Conservation (phyloP, 768 basidiomycete species). For the Mycena rebaudengoi region DNA sequence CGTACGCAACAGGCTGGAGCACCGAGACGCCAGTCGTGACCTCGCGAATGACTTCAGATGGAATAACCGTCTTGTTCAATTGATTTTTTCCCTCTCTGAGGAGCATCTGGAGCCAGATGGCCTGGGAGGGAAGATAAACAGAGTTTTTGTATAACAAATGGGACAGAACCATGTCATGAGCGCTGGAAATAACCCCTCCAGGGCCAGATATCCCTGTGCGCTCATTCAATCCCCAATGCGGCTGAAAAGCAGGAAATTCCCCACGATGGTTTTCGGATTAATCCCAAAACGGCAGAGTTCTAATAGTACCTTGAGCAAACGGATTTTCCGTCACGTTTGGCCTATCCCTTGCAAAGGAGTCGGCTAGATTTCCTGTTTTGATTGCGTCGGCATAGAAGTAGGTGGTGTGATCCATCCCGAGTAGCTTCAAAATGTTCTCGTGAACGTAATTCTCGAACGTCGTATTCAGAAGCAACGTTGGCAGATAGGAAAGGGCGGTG, state of each 20-base stretch:
- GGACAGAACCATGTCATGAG: conserved; percentile 34
- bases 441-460: conserved; percentile 36
- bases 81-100: conserved; percentile 34
- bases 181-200: conserved; percentile 40
- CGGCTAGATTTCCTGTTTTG: conserved; percentile 34
- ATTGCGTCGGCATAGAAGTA: conserved; percentile 37
- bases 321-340: conserved; percentile 29
- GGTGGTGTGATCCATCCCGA: conserved; percentile 37
- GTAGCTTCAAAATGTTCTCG: conserved; percentile 36
- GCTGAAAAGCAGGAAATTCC: background rate
- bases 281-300: conserved; percentile 31
- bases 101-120: conserved; percentile 40
- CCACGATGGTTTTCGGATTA: conserved; percentile 32
- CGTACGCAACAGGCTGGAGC: conserved; percentile 25
- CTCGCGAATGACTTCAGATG: conserved; percentile 30
- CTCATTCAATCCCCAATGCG: background rate
- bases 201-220: conserved; percentile 32
- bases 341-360: conserved; percentile 30
- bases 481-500: conserved; percentile 23
- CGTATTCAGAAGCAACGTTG: conserved; percentile 15
- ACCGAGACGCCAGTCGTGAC: conserved; percentile 35
- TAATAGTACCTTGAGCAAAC: conserved; percentile 31
- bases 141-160: background rate
- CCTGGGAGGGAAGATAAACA: conserved; percentile 18
- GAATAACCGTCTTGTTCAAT: conserved; percentile 34